Evolutionary conservation across 116 monocot genomes (phyloP).

Genomic region (Iris pallida): DNA sequence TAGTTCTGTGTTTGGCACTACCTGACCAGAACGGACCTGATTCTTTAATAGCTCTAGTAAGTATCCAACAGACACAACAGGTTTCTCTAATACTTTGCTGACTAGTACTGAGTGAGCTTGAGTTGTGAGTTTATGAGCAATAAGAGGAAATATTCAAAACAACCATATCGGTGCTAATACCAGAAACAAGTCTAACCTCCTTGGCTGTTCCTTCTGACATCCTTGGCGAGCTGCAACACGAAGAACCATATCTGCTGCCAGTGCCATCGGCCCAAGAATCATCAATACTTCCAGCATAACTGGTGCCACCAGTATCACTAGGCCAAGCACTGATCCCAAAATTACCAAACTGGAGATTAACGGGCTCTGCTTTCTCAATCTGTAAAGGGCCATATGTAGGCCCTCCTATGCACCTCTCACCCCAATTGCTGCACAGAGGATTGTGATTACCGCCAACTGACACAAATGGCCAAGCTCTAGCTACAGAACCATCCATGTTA

Average conservation of each 20-base stretch:
- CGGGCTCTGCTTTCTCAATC: constrained; percentile 72
- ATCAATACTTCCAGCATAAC: too few relatives aligned
- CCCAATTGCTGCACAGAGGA: constrained; percentile 8
- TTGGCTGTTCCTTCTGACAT: constrained; percentile 60
- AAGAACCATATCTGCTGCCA: constrained; percentile 55
- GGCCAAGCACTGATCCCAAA: too few relatives aligned
- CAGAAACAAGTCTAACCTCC: constrained; percentile 69
- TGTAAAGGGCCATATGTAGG: constrained; percentile 76
- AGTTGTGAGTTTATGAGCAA: not conserved
- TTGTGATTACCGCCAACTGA: constrained; percentile 22
- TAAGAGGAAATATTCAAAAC: not conserved
- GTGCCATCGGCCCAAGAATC: too few relatives aligned
- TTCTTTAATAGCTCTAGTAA: not conserved
- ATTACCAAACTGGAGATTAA: too few relatives aligned
- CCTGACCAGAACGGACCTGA: not conserved
- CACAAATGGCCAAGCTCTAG: constrained; percentile 88
- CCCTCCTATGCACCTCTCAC: constrained; percentile 24
- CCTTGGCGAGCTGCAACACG: constrained; percentile 70
- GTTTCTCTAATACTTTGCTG: not conserved
- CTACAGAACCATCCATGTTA: constrained; percentile 83
- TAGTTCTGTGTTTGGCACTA: too few relatives aligned
- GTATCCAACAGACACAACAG: not conserved
- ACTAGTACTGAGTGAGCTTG: too few relatives aligned
- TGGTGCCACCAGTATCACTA: too few relatives aligned
- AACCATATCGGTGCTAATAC: not conserved